phyloP scores from a whole-genome alignment of 768 basidiomycete genomes.

The Atractiella rhizophila region DNA sequence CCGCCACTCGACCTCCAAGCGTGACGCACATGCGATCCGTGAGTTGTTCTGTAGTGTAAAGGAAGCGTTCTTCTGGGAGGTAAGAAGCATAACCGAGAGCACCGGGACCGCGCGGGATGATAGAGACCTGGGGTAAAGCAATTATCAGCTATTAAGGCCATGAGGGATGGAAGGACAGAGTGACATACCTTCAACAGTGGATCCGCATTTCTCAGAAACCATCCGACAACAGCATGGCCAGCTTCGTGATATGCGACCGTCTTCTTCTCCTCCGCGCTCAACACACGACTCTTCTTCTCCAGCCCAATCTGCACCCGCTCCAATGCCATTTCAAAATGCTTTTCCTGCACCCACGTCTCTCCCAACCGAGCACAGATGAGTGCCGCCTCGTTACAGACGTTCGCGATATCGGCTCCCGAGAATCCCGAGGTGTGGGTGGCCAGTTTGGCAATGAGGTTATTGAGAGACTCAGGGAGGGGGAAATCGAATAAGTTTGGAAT shows the following conservation, averaged over 20 bases:
- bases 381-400: constrained; percentile 95
- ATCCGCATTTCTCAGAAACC: constrained; percentile 94
- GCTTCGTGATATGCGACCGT: constrained; percentile 98
- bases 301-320: constrained; percentile 93
- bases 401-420: constrained; percentile 95
- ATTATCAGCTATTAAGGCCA: background rate
- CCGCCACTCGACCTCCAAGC: constrained; percentile 83
- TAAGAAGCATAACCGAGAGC: constrained; percentile 86
- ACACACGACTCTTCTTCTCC: constrained; percentile 78
- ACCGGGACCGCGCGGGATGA: constrained; percentile 86
- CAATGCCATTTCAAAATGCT: constrained; percentile 88
- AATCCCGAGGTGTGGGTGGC: constrained; percentile 93
- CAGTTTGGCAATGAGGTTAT: constrained; percentile 27
- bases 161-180: background rate
- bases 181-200: constrained; percentile 76
- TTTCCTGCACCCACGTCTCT: constrained; percentile 49
- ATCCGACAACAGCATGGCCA: constrained; percentile 91
- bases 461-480: constrained; percentile 13
- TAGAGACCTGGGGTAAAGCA: constrained; percentile 55
- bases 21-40: constrained; percentile 94
- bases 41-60: constrained; percentile 85
- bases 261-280: constrained; percentile 89
- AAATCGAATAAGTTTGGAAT: constrained; percentile 6
- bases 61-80: constrained; percentile 80
- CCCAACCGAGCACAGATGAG: constrained; percentile 71